Evolutionary conservation across 1,139 yeast species (phyloP).

Genomic region (Blastobotrys apis): DNA sequence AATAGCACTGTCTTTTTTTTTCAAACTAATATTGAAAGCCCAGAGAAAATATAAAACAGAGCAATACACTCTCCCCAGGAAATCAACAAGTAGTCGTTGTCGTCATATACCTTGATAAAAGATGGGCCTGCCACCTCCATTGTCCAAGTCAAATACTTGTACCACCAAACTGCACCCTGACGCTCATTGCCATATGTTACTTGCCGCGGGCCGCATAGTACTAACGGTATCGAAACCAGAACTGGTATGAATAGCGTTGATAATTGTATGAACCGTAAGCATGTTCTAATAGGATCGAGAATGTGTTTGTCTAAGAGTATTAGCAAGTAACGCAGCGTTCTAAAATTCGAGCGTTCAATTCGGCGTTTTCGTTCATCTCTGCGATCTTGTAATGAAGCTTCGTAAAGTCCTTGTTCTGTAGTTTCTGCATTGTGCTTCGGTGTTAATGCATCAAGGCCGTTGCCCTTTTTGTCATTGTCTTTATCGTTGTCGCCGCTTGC

Average conservation of each 20-base stretch:
- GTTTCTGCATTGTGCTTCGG: conserved; percentile 7
- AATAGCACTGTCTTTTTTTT: neutral
- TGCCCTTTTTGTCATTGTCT: neutral
- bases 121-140: conserved; percentile 91
- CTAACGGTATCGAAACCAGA: conserved; percentile 57
- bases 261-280: conserved; percentile 65
- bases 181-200: conserved; percentile 39
- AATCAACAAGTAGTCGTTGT: conserved; percentile 17
- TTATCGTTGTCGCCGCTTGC: neutral
- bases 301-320: conserved; percentile 30
- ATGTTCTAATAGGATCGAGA: conserved; percentile 62
- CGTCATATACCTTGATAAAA: conserved; percentile 56
- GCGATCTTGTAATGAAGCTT: conserved; percentile 12
- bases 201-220: conserved; percentile 52
- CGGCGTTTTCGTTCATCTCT: conserved; percentile 9
- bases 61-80: conserved; percentile 11
- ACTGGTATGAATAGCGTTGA: conserved; percentile 68
- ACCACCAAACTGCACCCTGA: conserved; percentile 72
- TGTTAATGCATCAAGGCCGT: neutral
- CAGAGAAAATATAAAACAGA: neutral
- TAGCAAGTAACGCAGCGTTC: conserved; percentile 4
- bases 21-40: too few species aligned
- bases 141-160: conserved; percentile 54
- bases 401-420: conserved; percentile 11
- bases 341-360: conserved; percentile 8